phyloP scores from a whole-genome alignment of 2,329 filamentous ascomycete species.

The Phyllosticta ampelicida region DNA sequence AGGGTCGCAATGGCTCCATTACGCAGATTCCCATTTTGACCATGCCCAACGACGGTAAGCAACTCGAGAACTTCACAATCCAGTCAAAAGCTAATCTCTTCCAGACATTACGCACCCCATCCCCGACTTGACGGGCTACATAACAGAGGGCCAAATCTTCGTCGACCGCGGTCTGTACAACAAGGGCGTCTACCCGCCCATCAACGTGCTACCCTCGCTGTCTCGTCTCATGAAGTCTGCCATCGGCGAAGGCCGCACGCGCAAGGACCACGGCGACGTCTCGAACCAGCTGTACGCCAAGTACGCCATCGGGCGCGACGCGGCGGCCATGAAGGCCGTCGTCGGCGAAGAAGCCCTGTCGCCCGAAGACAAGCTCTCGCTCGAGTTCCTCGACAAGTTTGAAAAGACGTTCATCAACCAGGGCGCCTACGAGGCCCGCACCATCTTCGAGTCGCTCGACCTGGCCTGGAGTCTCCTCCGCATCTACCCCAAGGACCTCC shows the following conservation, averaged over 20 bases:
- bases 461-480: constrained; percentile 92
- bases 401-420: constrained; percentile 91
- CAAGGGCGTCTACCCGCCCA: constrained; percentile 95
- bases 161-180: constrained; percentile 89
- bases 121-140: constrained; percentile 96
- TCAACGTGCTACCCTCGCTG: constrained; percentile 95
- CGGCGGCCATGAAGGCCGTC: constrained; percentile 97
- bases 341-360: constrained; percentile 96
- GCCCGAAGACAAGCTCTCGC: constrained; percentile 89
- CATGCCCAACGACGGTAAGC: constrained; percentile 89
- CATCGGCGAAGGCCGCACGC: constrained; percentile 93
- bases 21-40: constrained; percentile 98
- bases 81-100: not conserved
- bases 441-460: constrained; percentile 88
- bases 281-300: constrained; percentile 99
- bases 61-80: not conserved
- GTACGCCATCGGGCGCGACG: constrained; percentile 97
- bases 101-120: constrained; percentile 94
- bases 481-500: constrained; percentile 95
- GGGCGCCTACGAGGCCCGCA: constrained; percentile 82
- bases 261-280: constrained; percentile 94
- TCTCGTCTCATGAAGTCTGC: constrained; percentile 99
- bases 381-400: constrained; percentile 98
- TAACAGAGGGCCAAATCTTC: constrained; percentile 98
- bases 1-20: constrained; percentile 94